Conservation (phyloP, 2,329 filamentous ascomycete genomes). For the Arthrinium phaeospermum region DNA sequence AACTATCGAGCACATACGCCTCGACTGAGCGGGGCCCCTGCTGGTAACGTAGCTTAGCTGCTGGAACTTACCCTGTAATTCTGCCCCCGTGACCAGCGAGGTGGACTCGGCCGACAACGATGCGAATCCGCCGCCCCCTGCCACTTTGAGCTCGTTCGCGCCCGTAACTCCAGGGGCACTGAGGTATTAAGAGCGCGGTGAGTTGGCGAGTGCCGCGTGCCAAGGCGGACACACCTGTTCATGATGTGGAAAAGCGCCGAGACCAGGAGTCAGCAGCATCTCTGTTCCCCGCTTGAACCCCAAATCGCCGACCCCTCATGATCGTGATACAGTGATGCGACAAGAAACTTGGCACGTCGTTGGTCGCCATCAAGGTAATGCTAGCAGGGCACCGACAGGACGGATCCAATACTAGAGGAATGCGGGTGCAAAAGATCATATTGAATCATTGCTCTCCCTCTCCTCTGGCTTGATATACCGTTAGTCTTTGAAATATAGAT, state of each 20-base stretch:
- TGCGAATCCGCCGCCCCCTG: background rate
- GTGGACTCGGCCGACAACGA: background rate
- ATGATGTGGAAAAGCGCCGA: conserved; percentile 8
- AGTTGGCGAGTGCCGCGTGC: background rate
- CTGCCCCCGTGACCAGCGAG: background rate
- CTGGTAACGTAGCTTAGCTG: background rate
- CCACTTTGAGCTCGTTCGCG: conserved; percentile 7
- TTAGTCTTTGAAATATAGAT: background rate
- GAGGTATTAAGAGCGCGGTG: background rate
- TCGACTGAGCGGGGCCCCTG: background rate
- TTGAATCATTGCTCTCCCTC: background rate
- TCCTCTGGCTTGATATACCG: background rate
- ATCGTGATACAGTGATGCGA: conserved; percentile 1
- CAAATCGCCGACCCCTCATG: background rate
- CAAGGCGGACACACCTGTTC: conserved; percentile 3
- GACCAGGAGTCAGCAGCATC: conserved; percentile 3
- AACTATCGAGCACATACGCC: background rate
- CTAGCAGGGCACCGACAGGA: background rate
- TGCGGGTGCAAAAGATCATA: background rate
- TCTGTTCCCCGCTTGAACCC: background rate
- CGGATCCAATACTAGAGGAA: background rate
- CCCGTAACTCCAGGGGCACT: background rate
- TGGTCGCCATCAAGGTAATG: background rate
- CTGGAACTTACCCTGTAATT: background rate
- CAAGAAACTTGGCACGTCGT: background rate